Base-by-base conservation (phyloP, 2,329 filamentous ascomycete genomes). In the Ceratocystis eucalypticola region DNA sequence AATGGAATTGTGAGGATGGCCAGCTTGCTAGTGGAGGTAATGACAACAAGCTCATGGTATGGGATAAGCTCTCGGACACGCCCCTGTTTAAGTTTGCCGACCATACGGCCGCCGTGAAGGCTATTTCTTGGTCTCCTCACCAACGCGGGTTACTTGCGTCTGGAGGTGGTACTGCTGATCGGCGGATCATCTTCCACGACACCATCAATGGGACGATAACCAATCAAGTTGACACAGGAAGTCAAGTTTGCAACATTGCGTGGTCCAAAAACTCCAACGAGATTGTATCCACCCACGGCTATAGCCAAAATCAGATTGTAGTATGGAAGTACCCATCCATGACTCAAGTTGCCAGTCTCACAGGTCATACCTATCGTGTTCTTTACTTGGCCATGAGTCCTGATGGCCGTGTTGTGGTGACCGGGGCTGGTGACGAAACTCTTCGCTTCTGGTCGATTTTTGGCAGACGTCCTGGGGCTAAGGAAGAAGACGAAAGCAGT, bases 321-420 rank as follows among this genome's bases (percentile, higher is more conserved):
- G 91, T 99, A 66, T 99, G 94, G 94, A 99, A 99, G 74, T 99
- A 99, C 73, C 94, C 94, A 1, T 92, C 88, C 70, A 97, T 99
- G 94, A 91, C 91, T 62, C 94, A 97, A 74, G 91, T 99, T 7
- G 93, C 91, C 50, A 96, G 90, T 70, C 80, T 99, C 59, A 99
- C 94, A 0, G 94, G 94, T 0, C 94, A 99, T 75, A 99, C 94
- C 1, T 97, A 95, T 76, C 88, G 94, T 72, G 94, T 99, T 12
- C 80, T 99, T 2, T 99, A 97, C 74, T 81, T 99, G 64, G 92
- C 92, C 41, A 97, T 97, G 91, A 96, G 92, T 73, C 94, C 94
- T 1, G 93, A 97, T 73, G 94, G 94, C 20, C 85, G 92, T 71
- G 89, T 91, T 2, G 89, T 99, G 22, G 94, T 97, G 12, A 99